Conservation (phyloP, 768 basidiomycete genomes). For the Russula sp. region DNA sequence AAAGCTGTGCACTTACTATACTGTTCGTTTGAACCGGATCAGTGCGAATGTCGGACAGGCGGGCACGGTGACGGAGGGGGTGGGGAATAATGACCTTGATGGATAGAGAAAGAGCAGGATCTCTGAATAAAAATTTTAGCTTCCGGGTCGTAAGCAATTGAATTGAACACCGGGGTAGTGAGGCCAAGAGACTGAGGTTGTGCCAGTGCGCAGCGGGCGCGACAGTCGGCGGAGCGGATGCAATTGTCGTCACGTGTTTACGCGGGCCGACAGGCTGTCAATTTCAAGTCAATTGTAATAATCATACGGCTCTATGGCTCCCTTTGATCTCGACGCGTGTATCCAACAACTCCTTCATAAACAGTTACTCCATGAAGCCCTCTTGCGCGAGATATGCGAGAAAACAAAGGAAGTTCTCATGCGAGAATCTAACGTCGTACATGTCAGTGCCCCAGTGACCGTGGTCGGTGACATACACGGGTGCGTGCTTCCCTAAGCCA, state of each 20-base stretch:
- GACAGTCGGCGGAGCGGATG: too few relatives aligned
- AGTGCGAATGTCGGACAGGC: slow-evolving; percentile 15
- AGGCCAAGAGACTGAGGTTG: too few relatives aligned
- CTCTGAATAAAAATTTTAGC: slow-evolving; percentile 1
- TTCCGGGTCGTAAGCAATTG: not conserved
- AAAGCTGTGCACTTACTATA: not conserved
- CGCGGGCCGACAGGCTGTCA: not conserved
- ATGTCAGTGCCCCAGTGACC: slow-evolving; percentile 93
- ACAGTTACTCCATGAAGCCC: slow-evolving; percentile 90
- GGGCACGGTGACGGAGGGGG: not conserved
- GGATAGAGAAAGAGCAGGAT: not conserved
- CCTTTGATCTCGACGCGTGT: slow-evolving; percentile 96
- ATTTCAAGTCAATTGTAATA: slow-evolving; percentile 2
- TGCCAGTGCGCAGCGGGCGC: too few relatives aligned
- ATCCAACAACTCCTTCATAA: slow-evolving; percentile 86
- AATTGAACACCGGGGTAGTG: not conserved
- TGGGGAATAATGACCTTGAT: too few relatives aligned
- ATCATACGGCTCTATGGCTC: slow-evolving; percentile 33
- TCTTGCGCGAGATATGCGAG: slow-evolving; percentile 97
- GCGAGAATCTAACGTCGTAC: slow-evolving; percentile 98
- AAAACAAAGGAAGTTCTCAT: slow-evolving; percentile 99
- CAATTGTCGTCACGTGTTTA: too few relatives aligned
- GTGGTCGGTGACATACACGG: slow-evolving; percentile 99
- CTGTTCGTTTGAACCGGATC: not conserved
- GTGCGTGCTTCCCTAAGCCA: slow-evolving; percentile 44